phyloP scores from a whole-genome alignment of 2,329 filamentous ascomycete species.

The Rhynchosporium agropyri region DNA sequence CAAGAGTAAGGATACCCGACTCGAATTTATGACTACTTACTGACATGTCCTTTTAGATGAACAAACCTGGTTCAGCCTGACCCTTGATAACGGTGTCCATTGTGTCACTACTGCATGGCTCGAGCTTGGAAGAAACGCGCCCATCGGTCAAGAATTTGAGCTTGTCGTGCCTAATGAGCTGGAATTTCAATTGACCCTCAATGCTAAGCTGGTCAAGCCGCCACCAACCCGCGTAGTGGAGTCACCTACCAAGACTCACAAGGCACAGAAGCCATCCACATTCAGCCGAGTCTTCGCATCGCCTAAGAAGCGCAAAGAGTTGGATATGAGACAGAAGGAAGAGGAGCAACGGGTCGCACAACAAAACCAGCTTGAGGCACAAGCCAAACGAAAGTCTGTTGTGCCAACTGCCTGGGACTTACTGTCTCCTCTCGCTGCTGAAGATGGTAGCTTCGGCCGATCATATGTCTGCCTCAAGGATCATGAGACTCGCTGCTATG shows the following conservation, averaged over 20 bases:
- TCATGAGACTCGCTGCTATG: conserved; percentile 85
- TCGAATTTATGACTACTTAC: neutral
- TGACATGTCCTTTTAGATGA: conserved; percentile 62
- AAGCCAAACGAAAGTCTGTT: conserved; percentile 61
- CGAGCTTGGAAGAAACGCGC: conserved; percentile 86
- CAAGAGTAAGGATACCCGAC: conserved; percentile 65
- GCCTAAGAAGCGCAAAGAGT: conserved; percentile 94
- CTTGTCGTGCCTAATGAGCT: conserved; percentile 95
- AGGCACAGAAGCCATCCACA: conserved; percentile 76
- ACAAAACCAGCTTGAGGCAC: conserved; percentile 64
- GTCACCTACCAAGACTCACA: conserved; percentile 64
- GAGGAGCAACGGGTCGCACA: conserved; percentile 73
- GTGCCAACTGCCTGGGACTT: conserved; percentile 82
- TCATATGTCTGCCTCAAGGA: conserved; percentile 94
- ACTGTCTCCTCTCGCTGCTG: conserved; percentile 80
- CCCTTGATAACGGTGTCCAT: conserved; percentile 96
- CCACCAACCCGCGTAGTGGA: conserved; percentile 57
- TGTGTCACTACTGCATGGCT: conserved; percentile 97
- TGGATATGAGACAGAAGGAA: conserved; percentile 81
- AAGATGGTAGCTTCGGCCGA: conserved; percentile 91
- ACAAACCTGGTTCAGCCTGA: conserved; percentile 91
- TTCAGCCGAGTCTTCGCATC: conserved; percentile 93
- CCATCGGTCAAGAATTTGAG: conserved; percentile 97
- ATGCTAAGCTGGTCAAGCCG: conserved; percentile 89
- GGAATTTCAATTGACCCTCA: conserved; percentile 97